Base-by-base conservation (phyloP, 257 asterid genomes). In the Petunia axillaris region DNA sequence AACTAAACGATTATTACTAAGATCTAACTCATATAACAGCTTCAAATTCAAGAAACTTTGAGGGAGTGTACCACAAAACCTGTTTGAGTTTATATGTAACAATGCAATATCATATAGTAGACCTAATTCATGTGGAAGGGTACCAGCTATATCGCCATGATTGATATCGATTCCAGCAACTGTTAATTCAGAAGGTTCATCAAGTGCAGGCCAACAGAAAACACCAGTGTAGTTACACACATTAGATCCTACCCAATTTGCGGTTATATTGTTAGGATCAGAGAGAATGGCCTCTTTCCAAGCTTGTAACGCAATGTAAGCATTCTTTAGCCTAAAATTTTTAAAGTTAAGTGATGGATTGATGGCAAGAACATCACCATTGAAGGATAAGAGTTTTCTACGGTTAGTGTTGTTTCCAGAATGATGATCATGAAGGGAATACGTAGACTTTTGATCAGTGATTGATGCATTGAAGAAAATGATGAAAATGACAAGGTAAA, bases 131-230 rank as follows among this genome's bases (percentile, higher is more conserved):
- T 79, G 88, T 0, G 91, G 90, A 50, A 91, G 90, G 79, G 79
- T 80, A n/a, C 96, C 96, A 0, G 96, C 91, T 6, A 90, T 81
- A 74, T 90, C 86, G 1, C 82, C 88, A 4, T 89, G 91, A 86
- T 90, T 91, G 85, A 91, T 62, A 57, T 91, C 97, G n/a, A 91
- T 84, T 3, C 88, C 94, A 7, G 94, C 89, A 6, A 92, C 91
- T 0, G 97, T 90, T 0, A 64, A 78, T 67, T 88, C 86, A n/a
- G 82, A 82, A 0, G 89, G 85, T 37, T 77, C 75, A 8, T 89
- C 95, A 2, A 89, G 91, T 1, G 93, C 86, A 0, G 88, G 82
- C 88, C 91, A 87, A 62, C 97, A 90, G 85, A 84, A 86, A 8
- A 92, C 87, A 1, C 97, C 97, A 1, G 89, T 86, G 81, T 92